Evolutionary conservation across 805 yeast genomes (phyloP), one percentile per base, ranked within the genome.

Genomic region (Saccharomycopsis sp.): DNA sequence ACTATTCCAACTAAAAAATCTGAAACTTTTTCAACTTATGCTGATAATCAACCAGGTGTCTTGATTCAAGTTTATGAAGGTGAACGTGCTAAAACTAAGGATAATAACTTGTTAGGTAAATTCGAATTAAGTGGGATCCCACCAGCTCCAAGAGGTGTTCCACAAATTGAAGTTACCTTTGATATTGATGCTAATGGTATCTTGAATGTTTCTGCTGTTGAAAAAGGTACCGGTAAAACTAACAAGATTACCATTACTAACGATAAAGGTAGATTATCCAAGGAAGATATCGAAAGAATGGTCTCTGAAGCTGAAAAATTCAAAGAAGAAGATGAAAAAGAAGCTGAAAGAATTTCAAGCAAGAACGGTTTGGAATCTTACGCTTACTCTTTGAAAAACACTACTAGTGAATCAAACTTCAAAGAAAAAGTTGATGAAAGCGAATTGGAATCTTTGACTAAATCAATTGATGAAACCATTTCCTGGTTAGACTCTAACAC

Each of bases 21-120:
- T 45, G 96, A 89, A 77, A 81, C 82, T 57, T 90, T 90, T 88
- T 88, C 97, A 54, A 90, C 98, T 59, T 87, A 86, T 69, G 93
- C 96, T 62, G 97, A 90, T 71, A 89, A 90, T 85, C 98, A 90
- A 76, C 97, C 97, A 63, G 96, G 97, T 85, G 97, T 90, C 59
- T 78, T 89, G 74, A 90, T 90, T 70, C 97, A 89, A 43, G 97
- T 89, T 56, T 89, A 72, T 61, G 96, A 89, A 75, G 97, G 97
- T 82, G 97, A 89, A 78, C 86, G 97, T 75, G 85, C 95, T 54
- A 81, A 82, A 73, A 88, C 96, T 44, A 85, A 81, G 74, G 97
- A 89, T 68, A 89, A 89, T 83, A 89, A 88, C 80, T 69, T 89
- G 67, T 81, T 89, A 61, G 97, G 97, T 77, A 89, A 90, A 74